These are phyloP conservation scores for Lentinula guzmanii DNA, from an alignment of 768 basidiomycete genomes.

Conservation along the genomic window DNA sequence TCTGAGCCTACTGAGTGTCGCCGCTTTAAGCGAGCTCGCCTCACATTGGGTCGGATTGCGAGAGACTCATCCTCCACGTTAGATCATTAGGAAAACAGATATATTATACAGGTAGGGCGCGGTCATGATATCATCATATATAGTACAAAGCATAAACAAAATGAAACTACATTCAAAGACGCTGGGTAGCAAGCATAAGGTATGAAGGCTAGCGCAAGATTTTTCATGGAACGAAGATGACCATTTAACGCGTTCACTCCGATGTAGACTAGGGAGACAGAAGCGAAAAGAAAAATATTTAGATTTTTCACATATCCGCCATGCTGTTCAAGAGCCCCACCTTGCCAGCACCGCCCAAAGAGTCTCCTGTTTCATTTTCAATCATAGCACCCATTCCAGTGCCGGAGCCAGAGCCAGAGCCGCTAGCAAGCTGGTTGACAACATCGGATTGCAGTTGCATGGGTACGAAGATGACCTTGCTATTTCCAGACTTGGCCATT, in stretches of 20 bases:
- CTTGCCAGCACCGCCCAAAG: constrained; percentile 36
- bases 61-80: no score
- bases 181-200: not conserved
- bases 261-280: not conserved
- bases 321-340: constrained; percentile 50
- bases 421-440: constrained; percentile 35
- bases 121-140: not conserved
- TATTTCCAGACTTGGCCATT: constrained; percentile 86
- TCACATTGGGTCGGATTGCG: no score
- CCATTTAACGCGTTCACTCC: not conserved
- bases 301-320: constrained; percentile 31
- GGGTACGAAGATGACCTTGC: constrained; percentile 92
- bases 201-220: not conserved
- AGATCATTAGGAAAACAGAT: no score
- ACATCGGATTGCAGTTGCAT: constrained; percentile 85
- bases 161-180: not conserved
- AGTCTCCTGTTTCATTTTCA: constrained; percentile 33
- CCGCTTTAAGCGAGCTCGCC: no score
- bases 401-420: constrained; percentile 18
- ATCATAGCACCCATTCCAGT: constrained; percentile 17
- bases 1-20: not conserved
- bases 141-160: not conserved
- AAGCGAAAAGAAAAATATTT: not conserved
- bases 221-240: not conserved
- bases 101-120: not conserved